Evolutionary conservation across 306 rosid genomes (phyloP).

Genomic region (Trichosanthes truncata): DNA sequence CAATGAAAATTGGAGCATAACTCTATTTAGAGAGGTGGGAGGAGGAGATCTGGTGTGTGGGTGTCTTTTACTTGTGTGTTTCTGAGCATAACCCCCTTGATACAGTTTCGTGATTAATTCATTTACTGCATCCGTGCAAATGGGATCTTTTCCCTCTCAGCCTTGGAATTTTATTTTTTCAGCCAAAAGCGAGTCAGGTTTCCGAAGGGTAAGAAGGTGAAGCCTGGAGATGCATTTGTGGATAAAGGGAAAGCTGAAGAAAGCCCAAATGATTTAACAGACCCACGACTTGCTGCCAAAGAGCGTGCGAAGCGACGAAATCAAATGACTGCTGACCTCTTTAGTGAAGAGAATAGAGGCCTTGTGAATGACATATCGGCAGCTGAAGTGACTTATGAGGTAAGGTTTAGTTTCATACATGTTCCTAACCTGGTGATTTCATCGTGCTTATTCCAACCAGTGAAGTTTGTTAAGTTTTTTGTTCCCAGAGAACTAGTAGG

Average conservation of each 20-base stretch:
- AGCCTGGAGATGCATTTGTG: constrained; percentile 32
- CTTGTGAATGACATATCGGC: constrained; percentile 24
- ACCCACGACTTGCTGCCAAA: constrained; percentile 54
- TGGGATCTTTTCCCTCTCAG: neutral
- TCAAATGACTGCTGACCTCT: constrained; percentile 46
- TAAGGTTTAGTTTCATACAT: constrained; percentile 13
- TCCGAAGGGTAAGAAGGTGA: constrained; percentile 88
- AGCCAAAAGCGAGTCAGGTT: constrained; percentile 53
- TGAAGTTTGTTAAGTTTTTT: neutral
- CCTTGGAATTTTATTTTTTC: neutral
- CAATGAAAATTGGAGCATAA: neutral
- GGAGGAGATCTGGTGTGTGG: neutral
- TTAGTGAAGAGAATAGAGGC: constrained; percentile 37
- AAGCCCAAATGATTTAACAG: constrained; percentile 13
- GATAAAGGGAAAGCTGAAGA: constrained; percentile 25
- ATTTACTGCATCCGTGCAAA: neutral
- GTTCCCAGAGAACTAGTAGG: neutral
- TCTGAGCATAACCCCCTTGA: neutral
- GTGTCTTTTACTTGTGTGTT: neutral
- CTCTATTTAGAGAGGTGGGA: neutral
- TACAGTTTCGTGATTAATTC: neutral
- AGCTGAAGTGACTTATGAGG: constrained; percentile 63
- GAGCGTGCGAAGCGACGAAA: constrained; percentile 46
- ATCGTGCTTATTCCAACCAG: neutral
- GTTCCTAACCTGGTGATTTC: neutral